Evolutionary conservation across 73 alveolate species (phyloP), one percentile per base, ranked within the genome.

Genomic region (Diophrys appendiculata): DNA sequence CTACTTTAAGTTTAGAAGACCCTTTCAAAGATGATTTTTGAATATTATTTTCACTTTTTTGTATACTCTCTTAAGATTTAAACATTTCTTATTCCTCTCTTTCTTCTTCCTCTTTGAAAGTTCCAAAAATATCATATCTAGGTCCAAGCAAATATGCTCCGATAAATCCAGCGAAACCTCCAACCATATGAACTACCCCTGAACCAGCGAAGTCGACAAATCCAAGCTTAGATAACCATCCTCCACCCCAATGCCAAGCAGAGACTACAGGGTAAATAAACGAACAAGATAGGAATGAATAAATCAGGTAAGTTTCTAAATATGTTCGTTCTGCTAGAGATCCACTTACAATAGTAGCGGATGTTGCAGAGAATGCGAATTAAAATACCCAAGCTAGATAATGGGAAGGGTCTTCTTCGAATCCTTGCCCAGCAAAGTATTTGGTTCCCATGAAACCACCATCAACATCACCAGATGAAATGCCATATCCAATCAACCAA

Each of bases 291-390:
- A 84, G 55, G 33, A 81, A 68, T 13, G 93, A 86, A 72, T 78
- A 78, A 24, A 81, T 54, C 18, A 89, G 69, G 68, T 91, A 91
- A 52, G 95, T 82, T 31, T 77, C 81, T 35, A 86, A 33, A 69
- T 87, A 72, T 82, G 87, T 81, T 60, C 97, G 81, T 77, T 91
- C 97, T 23, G 93, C 97, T 24, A 90, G 88, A 29, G 90, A 82
- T 24, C 97, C 97, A n/a, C 89, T 54, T 8, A 89, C 96, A 8
- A 89, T 89, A 67, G 93, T 80, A 24, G 91, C 92, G 23, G 93
- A 65, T 18, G 96, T 89, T 2, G 94, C 87, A 31, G 93, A 93
- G 52, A 89, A 84, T 2, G 96, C 82, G 32, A 71, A 68, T 73
- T 86, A 65, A 64, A 80, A 80, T n/a, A 67, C 35, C 65, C 33